phyloP scores from a whole-genome alignment of 345 rosid species.

The Raphanus sativus region DNA sequence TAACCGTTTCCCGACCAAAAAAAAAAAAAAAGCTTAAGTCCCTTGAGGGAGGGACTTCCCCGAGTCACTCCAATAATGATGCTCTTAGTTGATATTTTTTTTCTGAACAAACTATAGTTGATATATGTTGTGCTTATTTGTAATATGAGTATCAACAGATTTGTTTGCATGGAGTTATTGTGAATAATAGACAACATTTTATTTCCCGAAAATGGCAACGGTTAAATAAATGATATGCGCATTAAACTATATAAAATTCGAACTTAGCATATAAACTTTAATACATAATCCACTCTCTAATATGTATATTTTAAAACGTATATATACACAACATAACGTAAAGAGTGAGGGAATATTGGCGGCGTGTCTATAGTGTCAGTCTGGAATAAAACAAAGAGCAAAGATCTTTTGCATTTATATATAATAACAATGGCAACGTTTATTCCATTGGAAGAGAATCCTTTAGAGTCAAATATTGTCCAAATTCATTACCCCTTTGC shows the following conservation, averaged over 20 bases:
- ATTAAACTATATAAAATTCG: background rate
- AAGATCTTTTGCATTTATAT: background rate
- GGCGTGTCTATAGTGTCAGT: background rate
- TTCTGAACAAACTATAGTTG: background rate
- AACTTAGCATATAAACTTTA: background rate
- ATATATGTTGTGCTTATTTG: background rate
- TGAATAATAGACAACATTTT: background rate
- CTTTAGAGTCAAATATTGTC: background rate
- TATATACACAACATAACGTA: background rate
- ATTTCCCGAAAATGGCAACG: background rate
- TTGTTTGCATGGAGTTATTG: too few relatives aligned
- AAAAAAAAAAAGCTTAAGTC: too few relatives aligned
- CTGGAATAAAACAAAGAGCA: slow-evolving; percentile 1
- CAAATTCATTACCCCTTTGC: background rate
- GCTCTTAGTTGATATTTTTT: too few relatives aligned
- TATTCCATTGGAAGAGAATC: slow-evolving; percentile 1
- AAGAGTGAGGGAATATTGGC: background rate
- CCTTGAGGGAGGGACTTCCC: too few relatives aligned
- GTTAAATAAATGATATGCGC: background rate
- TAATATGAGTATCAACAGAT: background rate
- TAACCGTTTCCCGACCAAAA: too few relatives aligned
- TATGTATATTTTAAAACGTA: background rate
- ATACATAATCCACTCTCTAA: background rate
- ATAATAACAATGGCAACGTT: background rate
- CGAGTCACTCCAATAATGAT: too few relatives aligned